A percentile compares a stretch with the other conserved stretches of the same genome.
Conservation (phyloP, 345 rosid species). For the Excoecaria agallocha region DNA sequence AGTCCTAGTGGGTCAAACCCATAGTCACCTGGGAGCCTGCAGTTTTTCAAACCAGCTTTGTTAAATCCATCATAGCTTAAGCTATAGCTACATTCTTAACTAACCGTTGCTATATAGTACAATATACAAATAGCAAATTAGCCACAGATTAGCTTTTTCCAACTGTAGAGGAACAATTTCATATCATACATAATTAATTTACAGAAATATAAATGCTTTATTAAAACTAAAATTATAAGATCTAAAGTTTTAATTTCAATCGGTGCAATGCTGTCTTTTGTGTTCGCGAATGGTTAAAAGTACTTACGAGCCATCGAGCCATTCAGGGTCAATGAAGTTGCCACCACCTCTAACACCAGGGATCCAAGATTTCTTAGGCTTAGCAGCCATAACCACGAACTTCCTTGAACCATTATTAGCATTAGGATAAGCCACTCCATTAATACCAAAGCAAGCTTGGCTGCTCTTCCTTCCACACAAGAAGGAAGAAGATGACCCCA, state of each 20-base stretch:
- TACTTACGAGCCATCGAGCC: slow-evolving; percentile 99
- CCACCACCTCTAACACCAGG: slow-evolving; percentile 91
- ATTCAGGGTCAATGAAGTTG: slow-evolving; percentile 81
- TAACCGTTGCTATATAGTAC: no score
- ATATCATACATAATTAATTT: no score
- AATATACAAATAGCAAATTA: no score
- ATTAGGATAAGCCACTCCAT: slow-evolving; percentile 11
- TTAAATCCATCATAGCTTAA: no score
- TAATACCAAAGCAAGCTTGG: slow-evolving; percentile 32
- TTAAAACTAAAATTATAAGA: no score
- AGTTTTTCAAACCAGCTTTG: background rate
- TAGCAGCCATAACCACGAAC: slow-evolving; percentile 51
- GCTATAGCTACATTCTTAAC: no score
- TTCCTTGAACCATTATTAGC: slow-evolving; percentile 30
- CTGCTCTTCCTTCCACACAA: slow-evolving; percentile 50
- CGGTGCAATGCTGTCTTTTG: no score
- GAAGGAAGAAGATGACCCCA: slow-evolving; percentile 84
- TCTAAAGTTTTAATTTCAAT: no score
- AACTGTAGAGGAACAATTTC: no score
- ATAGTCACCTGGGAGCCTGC: slow-evolving; percentile 91
- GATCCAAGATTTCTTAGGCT: slow-evolving; percentile 86
- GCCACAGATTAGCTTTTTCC: no score
- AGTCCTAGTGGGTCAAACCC: slow-evolving; percentile 95
- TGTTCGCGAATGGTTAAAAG: no score
- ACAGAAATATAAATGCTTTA: no score